A percentile compares a stretch with the other conserved stretches of the same genome.
Evolutionary conservation across 2,329 filamentous ascomycete species (phyloP).

Genomic region (Lasiodiplodia theobromae): DNA sequence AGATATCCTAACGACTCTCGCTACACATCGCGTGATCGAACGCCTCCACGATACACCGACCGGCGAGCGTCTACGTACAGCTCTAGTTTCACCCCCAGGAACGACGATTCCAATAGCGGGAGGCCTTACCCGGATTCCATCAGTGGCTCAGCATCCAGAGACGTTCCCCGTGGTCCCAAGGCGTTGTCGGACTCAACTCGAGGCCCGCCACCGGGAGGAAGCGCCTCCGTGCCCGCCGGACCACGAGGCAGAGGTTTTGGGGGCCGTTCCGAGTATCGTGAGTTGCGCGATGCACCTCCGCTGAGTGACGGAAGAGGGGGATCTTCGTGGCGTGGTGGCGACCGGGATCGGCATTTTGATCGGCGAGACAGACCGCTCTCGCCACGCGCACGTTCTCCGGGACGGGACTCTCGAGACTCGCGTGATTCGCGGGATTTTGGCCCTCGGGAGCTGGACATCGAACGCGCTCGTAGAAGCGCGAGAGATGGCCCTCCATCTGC

Average conservation of each 20-base stretch:
- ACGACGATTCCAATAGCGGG: conserved; percentile 42
- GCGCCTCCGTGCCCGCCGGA: conserved; percentile 44
- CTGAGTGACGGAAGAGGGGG: conserved; percentile 69
- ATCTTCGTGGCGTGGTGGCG: conserved; percentile 59
- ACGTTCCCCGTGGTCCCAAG: conserved; percentile 83
- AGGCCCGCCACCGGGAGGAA: conserved; percentile 43
- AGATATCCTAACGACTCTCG: conserved; percentile 30
- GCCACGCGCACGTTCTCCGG: conserved; percentile 69
- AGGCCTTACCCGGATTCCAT: conserved; percentile 41
- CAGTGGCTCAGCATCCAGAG: conserved; percentile 48
- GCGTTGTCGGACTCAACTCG: conserved; percentile 71
- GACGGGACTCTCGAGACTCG: conserved; percentile 64
- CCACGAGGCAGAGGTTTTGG: conserved; percentile 72
- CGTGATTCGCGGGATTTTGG: conserved; percentile 67
- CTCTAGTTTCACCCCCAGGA: conserved; percentile 61
- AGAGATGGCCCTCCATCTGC: conserved; percentile 77
- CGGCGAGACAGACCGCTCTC: conserved; percentile 68
- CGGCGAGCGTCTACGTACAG: conserved; percentile 72
- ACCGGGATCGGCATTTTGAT: conserved; percentile 55
- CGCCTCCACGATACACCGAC: conserved; percentile 68
- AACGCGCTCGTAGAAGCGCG: conserved; percentile 71
- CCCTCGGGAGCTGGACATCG: conserved; percentile 70
- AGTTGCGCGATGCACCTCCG: conserved; percentile 63
- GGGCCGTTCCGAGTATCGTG: conserved; percentile 62
- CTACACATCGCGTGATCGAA: conserved; percentile 51